A percentile compares a stretch with the other conserved stretches of the same genome.
Evolutionary conservation across 768 basidiomycete genomes (phyloP).

Genomic region (Rhodotorula paludigena): DNA sequence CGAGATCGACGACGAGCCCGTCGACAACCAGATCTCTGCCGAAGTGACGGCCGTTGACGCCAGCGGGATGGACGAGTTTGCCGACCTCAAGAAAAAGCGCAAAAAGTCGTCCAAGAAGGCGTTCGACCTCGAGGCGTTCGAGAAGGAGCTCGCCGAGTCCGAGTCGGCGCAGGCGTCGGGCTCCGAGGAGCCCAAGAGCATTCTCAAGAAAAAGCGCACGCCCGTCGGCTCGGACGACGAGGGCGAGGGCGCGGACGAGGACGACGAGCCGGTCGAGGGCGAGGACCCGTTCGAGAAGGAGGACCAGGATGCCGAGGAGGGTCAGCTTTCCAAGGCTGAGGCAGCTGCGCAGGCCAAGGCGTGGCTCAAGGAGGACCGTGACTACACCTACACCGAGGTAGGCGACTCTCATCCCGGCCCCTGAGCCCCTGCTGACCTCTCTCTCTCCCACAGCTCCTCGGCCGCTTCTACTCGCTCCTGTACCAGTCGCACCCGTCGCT

Average conservation of each 20-base stretch:
- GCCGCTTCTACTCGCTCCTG: conserved; percentile 82
- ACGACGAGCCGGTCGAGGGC: conserved; percentile 40
- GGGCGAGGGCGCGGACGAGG: conserved; percentile 34
- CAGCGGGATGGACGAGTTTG: conserved; percentile 25
- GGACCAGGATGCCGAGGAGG: conserved; percentile 33
- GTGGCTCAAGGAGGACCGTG: conserved; percentile 81
- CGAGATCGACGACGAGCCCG: conserved; percentile 34
- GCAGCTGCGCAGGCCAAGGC: conserved; percentile 65
- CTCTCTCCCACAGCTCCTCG: conserved; percentile 62
- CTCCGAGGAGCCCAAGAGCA: conserved; percentile 21
- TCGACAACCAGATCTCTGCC: conserved; percentile 26
- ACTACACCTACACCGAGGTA: conserved; percentile 93
- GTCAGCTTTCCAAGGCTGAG: conserved; percentile 52
- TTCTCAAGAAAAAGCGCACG: conserved; percentile 58
- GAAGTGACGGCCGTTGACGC: conserved; percentile 13
- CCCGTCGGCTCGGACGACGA: conserved; percentile 51
- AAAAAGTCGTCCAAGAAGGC: conserved; percentile 66
- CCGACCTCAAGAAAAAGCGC: conserved; percentile 30
- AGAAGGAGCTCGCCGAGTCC: conserved; percentile 76
- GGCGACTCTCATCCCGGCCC: conserved; percentile 15
- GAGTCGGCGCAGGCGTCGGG: conserved; percentile 66
- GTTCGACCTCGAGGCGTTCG: conserved; percentile 85
- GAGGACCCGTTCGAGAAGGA: conserved; percentile 42
- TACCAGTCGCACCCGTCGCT: conserved; percentile 92
- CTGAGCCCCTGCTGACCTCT: not conserved